Base-by-base conservation (phyloP, 2,329 filamentous ascomycete species). In the Monosporascus sp. region DNA sequence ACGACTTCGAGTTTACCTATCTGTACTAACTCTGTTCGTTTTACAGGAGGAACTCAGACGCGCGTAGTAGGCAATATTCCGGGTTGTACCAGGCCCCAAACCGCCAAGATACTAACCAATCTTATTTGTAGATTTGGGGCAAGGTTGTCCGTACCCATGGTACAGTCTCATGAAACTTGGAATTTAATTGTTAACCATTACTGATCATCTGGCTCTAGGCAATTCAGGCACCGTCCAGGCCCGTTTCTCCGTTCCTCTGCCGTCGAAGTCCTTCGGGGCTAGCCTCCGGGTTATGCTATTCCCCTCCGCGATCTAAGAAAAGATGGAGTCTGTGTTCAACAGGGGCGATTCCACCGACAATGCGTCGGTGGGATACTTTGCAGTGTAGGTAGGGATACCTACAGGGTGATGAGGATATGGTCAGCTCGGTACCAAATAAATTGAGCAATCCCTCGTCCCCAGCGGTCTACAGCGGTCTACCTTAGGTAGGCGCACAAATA, bases 241-340 rank as follows among this genome's bases (percentile, higher is more conserved):
- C 47, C 55, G 55, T 37, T 57, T 57, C 51, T 50, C 55, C 2
- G 34, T 31, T n/a, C 55, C 55, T 51, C 55, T 57, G 17, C 55
- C 55, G 5, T 52, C 55, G 3, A 57, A 57, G 46, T 57, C 55
- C 3, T 54, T 57, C n/a, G 55, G 54, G 25, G 55, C 55, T 36
- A 55, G 53, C 36, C 54, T 57, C 17, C 50, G 55, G 27, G 51
- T 57, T 15, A 48, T 57, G 11, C 54, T 57, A 25, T 57, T 56
- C 22, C 54, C 54, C 24, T 57, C 55, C 4, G 51, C 51, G 5
- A 53, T 57, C 39, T 57, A 54, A 54, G 9, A 11, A 31, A 8
- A 31, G 27, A 31, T 31, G 27, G 9, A 4, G 4, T 8, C 27
- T 14, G 27, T 31, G 9, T 11, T 31, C 27, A 31, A 9, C 27